These are phyloP conservation scores for Dactylonectria macrodidyma DNA, from an alignment of 2,329 filamentous ascomycete genomes.

Conservation along the genomic window DNA sequence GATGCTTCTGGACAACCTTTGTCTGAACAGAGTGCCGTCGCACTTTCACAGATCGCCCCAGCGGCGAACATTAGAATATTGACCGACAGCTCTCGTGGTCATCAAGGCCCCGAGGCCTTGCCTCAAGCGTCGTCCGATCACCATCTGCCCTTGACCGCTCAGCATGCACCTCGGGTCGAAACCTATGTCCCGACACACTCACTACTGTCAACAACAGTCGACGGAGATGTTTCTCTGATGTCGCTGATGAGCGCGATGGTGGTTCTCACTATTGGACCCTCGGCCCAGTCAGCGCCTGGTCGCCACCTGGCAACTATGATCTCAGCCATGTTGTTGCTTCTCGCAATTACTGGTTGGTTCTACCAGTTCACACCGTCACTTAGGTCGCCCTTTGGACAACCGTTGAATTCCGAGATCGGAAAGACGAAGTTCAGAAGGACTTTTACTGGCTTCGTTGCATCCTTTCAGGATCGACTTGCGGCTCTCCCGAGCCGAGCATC, in stretches of 20 bases:
- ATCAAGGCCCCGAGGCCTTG: background rate
- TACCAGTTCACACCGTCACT: background rate
- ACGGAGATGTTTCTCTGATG: background rate
- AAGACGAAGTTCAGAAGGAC: background rate
- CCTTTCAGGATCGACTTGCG: slow-evolving; percentile 1
- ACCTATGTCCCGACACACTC: background rate
- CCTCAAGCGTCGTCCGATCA: background rate
- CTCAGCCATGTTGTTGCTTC: slow-evolving; percentile 1
- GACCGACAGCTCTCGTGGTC: background rate
- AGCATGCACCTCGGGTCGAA: background rate
- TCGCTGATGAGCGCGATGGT: background rate
- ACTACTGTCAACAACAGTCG: background rate
- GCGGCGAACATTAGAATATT: background rate
- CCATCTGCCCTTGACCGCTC: background rate
- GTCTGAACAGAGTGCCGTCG: background rate
- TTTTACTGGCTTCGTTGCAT: background rate
- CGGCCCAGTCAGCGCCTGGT: background rate
- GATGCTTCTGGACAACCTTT: background rate
- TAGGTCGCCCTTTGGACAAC: background rate
- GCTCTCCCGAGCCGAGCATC: slow-evolving; percentile 19
- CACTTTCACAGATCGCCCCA: background rate
- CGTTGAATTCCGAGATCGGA: background rate
- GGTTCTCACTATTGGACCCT: background rate
- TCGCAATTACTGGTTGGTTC: slow-evolving; percentile 6
- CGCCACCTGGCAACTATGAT: background rate